Evolutionary conservation across 1,284 basidiomycete genomes (phyloP).

Genomic region (Microbotryomycetes sp.): DNA sequence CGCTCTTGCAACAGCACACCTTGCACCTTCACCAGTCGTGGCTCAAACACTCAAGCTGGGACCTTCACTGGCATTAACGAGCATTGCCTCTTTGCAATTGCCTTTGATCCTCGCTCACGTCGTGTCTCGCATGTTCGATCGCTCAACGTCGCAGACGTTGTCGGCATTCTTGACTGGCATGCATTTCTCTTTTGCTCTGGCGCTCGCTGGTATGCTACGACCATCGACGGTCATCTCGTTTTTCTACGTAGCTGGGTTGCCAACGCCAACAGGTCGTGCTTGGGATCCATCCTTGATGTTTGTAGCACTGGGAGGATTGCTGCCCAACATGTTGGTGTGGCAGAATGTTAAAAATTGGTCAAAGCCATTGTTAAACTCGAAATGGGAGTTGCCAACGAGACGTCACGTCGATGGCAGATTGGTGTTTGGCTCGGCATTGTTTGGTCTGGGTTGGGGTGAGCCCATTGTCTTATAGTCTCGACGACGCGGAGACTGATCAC

Average conservation of each 20-base stretch:
- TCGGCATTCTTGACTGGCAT: constrained; percentile 36
- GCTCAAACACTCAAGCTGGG: not conserved
- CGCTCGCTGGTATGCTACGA: constrained; percentile 40
- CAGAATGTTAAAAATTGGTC: constrained; percentile 5
- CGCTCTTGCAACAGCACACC: constrained; percentile 36
- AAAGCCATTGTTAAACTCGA: constrained; percentile 6
- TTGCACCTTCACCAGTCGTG: constrained; percentile 13
- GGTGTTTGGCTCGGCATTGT: constrained; percentile 36
- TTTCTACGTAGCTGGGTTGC: constrained; percentile 20
- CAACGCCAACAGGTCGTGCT: constrained; percentile 3
- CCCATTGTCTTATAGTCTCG: not conserved
- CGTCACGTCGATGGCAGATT: constrained; percentile 33
- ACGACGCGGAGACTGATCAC: not conserved
- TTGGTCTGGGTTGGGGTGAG: constrained; percentile 41
- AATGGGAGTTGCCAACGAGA: constrained; percentile 35
- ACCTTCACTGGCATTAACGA: constrained; percentile 6
- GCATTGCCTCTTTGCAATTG: constrained; percentile 32
- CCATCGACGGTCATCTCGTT: constrained; percentile 37
- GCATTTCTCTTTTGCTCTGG: constrained; percentile 40
- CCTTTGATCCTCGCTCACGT: constrained; percentile 33
- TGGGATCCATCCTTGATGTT: constrained; percentile 48
- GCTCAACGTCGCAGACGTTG: constrained; percentile 3
- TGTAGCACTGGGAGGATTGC: constrained; percentile 46
- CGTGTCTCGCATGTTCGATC: constrained; percentile 1
- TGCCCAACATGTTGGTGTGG: constrained; percentile 46